phyloP scores from a whole-genome alignment of 2,329 filamentous ascomycete species.

The Aspergillus sergii region DNA sequence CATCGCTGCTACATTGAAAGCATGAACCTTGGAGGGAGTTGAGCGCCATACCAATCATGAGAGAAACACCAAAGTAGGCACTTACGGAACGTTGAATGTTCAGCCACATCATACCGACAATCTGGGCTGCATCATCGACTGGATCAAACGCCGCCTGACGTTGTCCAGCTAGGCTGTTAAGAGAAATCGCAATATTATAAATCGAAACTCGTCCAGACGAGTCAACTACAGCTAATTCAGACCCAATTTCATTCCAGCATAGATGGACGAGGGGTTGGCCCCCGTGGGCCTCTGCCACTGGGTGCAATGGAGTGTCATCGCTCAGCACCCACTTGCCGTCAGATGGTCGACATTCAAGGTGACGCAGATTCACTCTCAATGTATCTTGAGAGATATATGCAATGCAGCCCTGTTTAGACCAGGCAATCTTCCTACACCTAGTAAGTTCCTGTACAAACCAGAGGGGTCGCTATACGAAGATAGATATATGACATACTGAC shows the following conservation, averaged over 20 bases:
- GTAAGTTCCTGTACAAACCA: slow-evolving; percentile 21
- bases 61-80: neutral
- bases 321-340: slow-evolving; percentile 76
- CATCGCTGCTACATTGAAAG: slow-evolving; percentile 64
- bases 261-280: slow-evolving; percentile 75
- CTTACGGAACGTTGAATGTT: slow-evolving; percentile 56
- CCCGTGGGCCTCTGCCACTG: slow-evolving; percentile 63
- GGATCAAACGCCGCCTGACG: slow-evolving; percentile 68
- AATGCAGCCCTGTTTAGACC: slow-evolving; percentile 86
- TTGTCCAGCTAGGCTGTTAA: slow-evolving; percentile 70
- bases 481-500: slow-evolving; percentile 65
- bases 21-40: slow-evolving; percentile 37
- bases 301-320: slow-evolving; percentile 66
- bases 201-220: slow-evolving; percentile 75
- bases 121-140: slow-evolving; percentile 71
- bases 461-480: neutral
- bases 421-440: slow-evolving; percentile 69
- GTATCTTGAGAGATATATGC: slow-evolving; percentile 77
- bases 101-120: slow-evolving; percentile 89
- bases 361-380: slow-evolving; percentile 69
- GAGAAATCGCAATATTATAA: slow-evolving; percentile 67
- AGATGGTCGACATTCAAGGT: slow-evolving; percentile 68
- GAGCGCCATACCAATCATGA: slow-evolving; percentile 24
- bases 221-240: slow-evolving; percentile 84
- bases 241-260: slow-evolving; percentile 75